A percentile compares a stretch with the other conserved stretches of the same genome.
phyloP scores from a whole-genome alignment of 78 protist species.

The Guillardia theta region DNA sequence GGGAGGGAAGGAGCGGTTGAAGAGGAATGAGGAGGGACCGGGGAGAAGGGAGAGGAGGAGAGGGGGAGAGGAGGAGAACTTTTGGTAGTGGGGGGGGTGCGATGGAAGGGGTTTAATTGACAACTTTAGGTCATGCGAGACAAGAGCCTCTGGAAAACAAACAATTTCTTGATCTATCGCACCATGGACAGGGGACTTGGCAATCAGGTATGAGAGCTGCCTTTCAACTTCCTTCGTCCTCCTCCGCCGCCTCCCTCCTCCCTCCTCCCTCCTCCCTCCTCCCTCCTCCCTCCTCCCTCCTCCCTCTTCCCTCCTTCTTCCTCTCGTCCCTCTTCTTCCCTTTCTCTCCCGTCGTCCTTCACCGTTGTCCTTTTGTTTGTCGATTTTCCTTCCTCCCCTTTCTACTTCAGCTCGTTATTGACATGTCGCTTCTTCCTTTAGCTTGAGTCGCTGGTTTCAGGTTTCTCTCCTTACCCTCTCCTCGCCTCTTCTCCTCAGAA shows the following conservation, averaged over 20 bases:
- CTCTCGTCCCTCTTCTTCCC: neutral
- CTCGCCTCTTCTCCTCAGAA: neutral
- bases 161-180: neutral
- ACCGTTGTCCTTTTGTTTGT: neutral
- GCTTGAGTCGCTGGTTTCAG: neutral
- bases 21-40: neutral
- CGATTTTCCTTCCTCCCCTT: neutral
- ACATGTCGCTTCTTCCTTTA: neutral
- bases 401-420: neutral
- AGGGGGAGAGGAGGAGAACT: neutral
- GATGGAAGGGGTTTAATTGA: no score
- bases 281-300: neutral
- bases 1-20: neutral
- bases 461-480: neutral
- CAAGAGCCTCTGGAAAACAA: neutral
- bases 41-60: neutral
- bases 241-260: neutral
- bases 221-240: neutral
- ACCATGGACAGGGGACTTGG: conserved; percentile 8
- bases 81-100: no score
- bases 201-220: no score
- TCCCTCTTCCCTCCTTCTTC: neutral
- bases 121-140: neutral
- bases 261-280: neutral
- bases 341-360: neutral